phyloP scores from a whole-genome alignment of 805 yeast genomes.

The Candida tallmaniae region DNA sequence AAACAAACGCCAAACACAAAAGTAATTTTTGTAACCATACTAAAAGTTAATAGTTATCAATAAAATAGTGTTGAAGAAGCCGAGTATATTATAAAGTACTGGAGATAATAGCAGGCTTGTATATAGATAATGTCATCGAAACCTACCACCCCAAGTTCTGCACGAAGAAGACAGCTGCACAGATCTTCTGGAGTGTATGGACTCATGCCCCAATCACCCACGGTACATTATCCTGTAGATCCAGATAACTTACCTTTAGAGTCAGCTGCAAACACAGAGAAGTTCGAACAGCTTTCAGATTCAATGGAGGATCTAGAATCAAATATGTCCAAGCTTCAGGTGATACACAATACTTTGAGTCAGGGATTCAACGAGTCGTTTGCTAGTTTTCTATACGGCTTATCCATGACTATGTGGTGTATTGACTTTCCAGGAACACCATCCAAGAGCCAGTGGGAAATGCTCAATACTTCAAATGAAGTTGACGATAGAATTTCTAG shows the following conservation, averaged over 20 bases:
- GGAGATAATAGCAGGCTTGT: too few species aligned
- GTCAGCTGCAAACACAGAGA: constrained; percentile 31
- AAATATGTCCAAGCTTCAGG: constrained; percentile 53
- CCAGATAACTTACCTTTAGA: constrained; percentile 40
- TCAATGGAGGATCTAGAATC: constrained; percentile 51
- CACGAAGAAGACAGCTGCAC: constrained; percentile 14
- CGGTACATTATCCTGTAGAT: constrained; percentile 41
- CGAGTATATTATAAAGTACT: too few species aligned
- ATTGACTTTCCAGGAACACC: constrained; percentile 58
- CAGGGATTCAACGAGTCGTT: constrained; percentile 71
- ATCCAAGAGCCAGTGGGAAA: constrained; percentile 29
- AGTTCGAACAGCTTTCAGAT: constrained; percentile 44
- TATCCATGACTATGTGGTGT: constrained; percentile 85
- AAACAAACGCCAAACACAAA: too few species aligned
- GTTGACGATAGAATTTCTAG: constrained; percentile 18
- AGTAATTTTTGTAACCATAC: too few species aligned
- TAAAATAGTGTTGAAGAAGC: too few species aligned
- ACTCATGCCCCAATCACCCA: constrained; percentile 38
- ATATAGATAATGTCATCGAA: constrained; percentile 5
- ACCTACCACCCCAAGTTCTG: constrained; percentile 8
- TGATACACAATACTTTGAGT: constrained; percentile 57
- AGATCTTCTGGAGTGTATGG: constrained; percentile 35
- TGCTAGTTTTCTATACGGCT: constrained; percentile 71
- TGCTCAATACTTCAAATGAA: constrained; percentile 19
- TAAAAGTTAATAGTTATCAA: too few species aligned